Conservation (phyloP, 164 flowering plant genomes). For the Dillenia suffruticosa region DNA sequence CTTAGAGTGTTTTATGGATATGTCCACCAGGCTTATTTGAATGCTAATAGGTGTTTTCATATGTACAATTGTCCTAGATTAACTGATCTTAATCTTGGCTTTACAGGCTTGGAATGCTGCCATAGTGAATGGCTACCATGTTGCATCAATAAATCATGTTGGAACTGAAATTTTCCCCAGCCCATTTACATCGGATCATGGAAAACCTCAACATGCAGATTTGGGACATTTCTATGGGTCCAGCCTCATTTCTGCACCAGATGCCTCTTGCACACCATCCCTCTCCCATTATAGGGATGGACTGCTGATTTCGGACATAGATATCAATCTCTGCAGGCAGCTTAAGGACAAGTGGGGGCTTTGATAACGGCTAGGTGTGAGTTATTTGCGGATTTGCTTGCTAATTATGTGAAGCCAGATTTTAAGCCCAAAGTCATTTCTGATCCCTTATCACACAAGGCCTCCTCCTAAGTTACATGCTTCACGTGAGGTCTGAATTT, state of each 20-base stretch:
- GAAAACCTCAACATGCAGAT: conserved; percentile 85
- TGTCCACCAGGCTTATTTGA: too few species aligned
- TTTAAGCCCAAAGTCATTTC: conserved; percentile 82
- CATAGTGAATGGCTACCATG: conserved; percentile 87
- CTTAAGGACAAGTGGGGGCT: conserved; percentile 96
- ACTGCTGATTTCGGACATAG: conserved; percentile 83
- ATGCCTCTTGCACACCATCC: conserved; percentile 91
- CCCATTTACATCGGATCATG: conserved; percentile 96
- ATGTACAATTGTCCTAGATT: too few species aligned
- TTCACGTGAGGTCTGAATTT: too few species aligned
- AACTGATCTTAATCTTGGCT: neutral
- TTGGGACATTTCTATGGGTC: conserved; percentile 98
- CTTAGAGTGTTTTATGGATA: too few species aligned
- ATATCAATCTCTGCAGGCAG: conserved; percentile 93
- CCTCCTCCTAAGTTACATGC: conserved; percentile 12
- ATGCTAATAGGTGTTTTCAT: too few species aligned
- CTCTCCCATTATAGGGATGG: conserved; percentile 80
- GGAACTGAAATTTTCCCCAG: conserved; percentile 91
- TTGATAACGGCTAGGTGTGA: conserved; percentile 95
- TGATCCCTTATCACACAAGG: conserved; percentile 68
- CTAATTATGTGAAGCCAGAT: conserved; percentile 63
- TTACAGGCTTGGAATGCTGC: conserved; percentile 96
- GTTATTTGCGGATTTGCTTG: conserved; percentile 59
- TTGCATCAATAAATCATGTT: conserved; percentile 92
- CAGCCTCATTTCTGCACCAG: conserved; percentile 89